Conservation (phyloP, 805 yeast species). For the Kregervanrija pseudodelftensis region DNA sequence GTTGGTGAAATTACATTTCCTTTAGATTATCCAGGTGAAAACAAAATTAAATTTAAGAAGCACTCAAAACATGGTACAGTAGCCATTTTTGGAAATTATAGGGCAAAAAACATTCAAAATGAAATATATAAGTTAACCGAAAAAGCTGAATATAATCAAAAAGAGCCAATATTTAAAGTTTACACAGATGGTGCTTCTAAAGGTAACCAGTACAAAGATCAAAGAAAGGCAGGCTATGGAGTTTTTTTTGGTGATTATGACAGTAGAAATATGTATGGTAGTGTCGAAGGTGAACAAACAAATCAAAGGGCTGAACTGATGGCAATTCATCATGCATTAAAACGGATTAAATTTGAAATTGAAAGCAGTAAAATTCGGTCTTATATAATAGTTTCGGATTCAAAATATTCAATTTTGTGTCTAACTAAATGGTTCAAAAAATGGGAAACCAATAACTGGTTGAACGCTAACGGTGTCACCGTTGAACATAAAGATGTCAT, state of each 20-base stretch:
- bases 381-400: conserved; percentile 58
- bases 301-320: conserved; percentile 76
- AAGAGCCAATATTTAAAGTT: too few species aligned
- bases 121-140: too few species aligned
- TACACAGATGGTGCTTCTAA: conserved; percentile 79
- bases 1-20: too few species aligned
- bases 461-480: conserved; percentile 31
- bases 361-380: conserved; percentile 10
- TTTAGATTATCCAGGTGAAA: too few species aligned
- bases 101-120: conserved; percentile 20
- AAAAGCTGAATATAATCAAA: too few species aligned
- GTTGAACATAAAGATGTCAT: conserved; percentile 52
- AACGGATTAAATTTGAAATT: conserved; percentile 30
- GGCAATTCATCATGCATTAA: conserved; percentile 57
- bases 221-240: conserved; percentile 58
- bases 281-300: conserved; percentile 51
- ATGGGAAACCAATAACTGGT: conserved; percentile 57
- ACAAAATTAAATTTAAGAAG: too few species aligned
- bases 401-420: conserved; percentile 54
- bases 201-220: conserved; percentile 41
- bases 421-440: conserved; percentile 48
- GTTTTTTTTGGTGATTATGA: conserved; percentile 58
- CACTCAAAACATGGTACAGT: too few species aligned
- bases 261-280: conserved; percentile 46
- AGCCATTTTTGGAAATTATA: not conserved